Evolutionary conservation across 2,329 filamentous ascomycete genomes (phyloP), one percentile per base, ranked within the genome.

Genomic region (Fulvia fulva): DNA sequence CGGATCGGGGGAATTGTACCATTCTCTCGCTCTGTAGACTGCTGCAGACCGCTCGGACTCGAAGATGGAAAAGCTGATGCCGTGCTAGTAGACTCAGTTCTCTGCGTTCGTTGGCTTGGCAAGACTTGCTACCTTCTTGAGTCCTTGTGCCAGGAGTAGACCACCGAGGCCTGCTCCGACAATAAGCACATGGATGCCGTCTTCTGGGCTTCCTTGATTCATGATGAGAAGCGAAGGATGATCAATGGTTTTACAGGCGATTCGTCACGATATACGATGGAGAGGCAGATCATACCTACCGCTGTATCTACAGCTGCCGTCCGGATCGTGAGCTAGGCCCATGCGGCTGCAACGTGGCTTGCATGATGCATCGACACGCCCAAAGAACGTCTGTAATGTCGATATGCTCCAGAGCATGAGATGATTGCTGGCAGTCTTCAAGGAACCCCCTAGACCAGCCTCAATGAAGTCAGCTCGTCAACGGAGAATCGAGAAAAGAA

Each of bases 71-170:
- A 58, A 63, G 1, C 58, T 49, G 26, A 68, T 63, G 50, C 58
- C 55, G n/a, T 58, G 49, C 50, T 51, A 32, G 3, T 23, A 49
- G 26, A 22, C 14, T 21, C 21, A 51, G 14, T 19, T 43, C 25
- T n/a, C n/a, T n/a, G n/a, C n/a, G n/a, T n/a, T n/a, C n/a, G n/a
- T n/a, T n/a, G n/a, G n/a, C n/a, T n/a, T n/a, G n/a, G n/a, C n/a
- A n/a, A n/a, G n/a, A n/a, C n/a, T n/a, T n/a, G n/a, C n/a, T 25
- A 62, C 55, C 41, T 64, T 64, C 34, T 60, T 61, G 2, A 68
- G 53, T 22, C 60, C 62, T 53, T 67, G 64, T 12, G 66, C 66
- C 21, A 68, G 58, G 2, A 59, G 53, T 0, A 68, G 58, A 6
- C 66, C 64, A 16, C 53, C 58, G 26, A 61, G 53, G n/a, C 62